These are phyloP conservation scores for Monilinia aucupariae DNA, from an alignment of 2,329 filamentous ascomycete species.

Conservation along the genomic window DNA sequence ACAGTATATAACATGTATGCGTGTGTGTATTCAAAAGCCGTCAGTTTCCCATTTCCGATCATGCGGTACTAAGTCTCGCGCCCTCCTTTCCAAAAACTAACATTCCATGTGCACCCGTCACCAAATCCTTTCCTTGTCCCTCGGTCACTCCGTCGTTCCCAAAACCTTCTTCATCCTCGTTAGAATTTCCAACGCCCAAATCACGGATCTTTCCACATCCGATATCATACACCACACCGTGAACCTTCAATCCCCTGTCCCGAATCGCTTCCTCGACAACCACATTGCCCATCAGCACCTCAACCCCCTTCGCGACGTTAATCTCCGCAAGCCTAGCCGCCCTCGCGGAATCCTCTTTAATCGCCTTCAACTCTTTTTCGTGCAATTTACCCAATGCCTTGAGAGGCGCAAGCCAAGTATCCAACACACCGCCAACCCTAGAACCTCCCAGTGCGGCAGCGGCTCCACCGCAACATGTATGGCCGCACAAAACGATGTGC, in stretches of 20 bases:
- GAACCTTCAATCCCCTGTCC: conserved; percentile 66
- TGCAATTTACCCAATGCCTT: conserved; percentile 43
- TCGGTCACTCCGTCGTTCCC: conserved; percentile 34
- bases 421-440: conserved; percentile 48
- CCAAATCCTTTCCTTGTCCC: conserved; percentile 19
- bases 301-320: conserved; percentile 66
- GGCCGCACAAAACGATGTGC: conserved; percentile 65
- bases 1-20: conserved; percentile 2
- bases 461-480: conserved; percentile 64
- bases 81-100: conserved; percentile 45
- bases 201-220: conserved; percentile 45
- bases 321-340: conserved; percentile 64
- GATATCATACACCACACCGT: conserved; percentile 72
- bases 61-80: conserved; percentile 35
- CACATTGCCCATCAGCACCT: conserved; percentile 62
- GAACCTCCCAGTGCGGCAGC: conserved; percentile 49
- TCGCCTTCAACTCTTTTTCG: conserved; percentile 49
- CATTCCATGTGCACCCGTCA: conserved; percentile 44
- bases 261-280: conserved; percentile 64
- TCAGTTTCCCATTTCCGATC: conserved; percentile 21
- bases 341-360: conserved; percentile 50
- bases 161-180: conserved; percentile 23
- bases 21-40: conserved; percentile 20
- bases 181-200: conserved; percentile 40
- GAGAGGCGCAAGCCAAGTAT: conserved; percentile 51